Evolutionary conservation across 1,284 basidiomycete species (phyloP).

Genomic region (Pulveroboletus ridleyi): DNA sequence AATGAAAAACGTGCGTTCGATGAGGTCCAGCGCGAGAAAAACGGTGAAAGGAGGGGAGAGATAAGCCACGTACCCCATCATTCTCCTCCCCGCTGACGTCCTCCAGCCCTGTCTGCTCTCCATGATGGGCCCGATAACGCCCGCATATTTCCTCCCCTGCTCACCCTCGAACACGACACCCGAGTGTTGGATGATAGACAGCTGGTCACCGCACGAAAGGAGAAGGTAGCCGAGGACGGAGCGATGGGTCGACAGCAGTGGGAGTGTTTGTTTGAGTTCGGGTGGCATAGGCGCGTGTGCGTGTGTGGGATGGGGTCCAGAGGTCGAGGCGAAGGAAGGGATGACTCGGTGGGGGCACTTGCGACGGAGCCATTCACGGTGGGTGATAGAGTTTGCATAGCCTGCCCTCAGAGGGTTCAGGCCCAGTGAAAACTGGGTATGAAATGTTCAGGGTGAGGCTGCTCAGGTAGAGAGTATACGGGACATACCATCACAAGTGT

Average conservation of each 20-base stretch:
- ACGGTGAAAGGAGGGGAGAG: not conserved
- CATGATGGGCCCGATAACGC: conserved; percentile 80
- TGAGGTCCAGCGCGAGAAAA: not conserved
- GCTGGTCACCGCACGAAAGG: conserved; percentile 69
- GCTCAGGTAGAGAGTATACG: not conserved
- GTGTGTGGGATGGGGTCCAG: conserved; percentile 28
- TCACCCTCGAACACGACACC: conserved; percentile 91
- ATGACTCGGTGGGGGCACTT: conserved; percentile 11
- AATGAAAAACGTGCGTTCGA: not conserved
- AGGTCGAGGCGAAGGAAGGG: conserved; percentile 15
- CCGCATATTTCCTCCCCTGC: conserved; percentile 81
- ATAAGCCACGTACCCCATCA: conserved; percentile 52
- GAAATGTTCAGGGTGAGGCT: not conserved
- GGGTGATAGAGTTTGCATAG: conserved; percentile 13
- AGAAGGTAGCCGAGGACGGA: conserved; percentile 91
- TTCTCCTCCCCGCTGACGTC: conserved; percentile 66
- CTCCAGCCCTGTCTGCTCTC: conserved; percentile 73
- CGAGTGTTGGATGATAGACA: conserved; percentile 80
- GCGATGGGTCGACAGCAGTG: conserved; percentile 79
- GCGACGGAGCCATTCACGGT: conserved; percentile 21
- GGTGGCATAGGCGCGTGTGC: conserved; percentile 53
- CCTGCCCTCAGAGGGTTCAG: conserved; percentile 21
- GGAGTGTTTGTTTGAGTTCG: conserved; percentile 80
- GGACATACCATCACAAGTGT: conserved; percentile 1
- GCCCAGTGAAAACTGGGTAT: not conserved